Evolutionary conservation across 352 stramenopile genomes (phyloP).

Genomic region (Phytophthora meadii): DNA sequence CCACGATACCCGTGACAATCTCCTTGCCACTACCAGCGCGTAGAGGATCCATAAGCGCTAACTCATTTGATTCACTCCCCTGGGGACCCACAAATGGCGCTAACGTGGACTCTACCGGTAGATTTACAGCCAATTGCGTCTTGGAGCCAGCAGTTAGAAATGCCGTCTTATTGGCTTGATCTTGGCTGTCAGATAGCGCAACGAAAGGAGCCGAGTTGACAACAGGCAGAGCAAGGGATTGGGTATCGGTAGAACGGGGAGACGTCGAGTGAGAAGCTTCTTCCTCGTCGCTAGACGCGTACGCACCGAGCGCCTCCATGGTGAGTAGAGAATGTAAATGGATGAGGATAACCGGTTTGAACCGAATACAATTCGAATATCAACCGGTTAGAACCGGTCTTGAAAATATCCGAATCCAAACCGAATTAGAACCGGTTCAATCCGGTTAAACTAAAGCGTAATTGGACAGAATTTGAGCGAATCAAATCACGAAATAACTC

Average conservation of each 20-base stretch:
- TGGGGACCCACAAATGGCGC: constrained; percentile 58
- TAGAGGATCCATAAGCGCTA: constrained; percentile 34
- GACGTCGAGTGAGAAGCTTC: background rate
- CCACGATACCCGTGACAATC: constrained; percentile 80
- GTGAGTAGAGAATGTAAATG: background rate
- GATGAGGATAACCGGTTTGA: too few relatives aligned
- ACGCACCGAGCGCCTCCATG: constrained; percentile 59
- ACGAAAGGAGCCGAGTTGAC: constrained; percentile 71
- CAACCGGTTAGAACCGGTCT: too few relatives aligned
- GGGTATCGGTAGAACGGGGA: constrained; percentile 17
- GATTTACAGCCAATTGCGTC: constrained; percentile 62
- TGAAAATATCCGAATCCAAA: too few relatives aligned
- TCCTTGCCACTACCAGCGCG: constrained; percentile 68
- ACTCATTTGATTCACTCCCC: constrained; percentile 4
- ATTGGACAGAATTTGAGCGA: too few relatives aligned
- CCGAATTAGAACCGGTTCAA: too few relatives aligned
- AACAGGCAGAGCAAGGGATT: constrained; percentile 33
- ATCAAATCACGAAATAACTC: too few relatives aligned
- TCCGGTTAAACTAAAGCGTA: too few relatives aligned
- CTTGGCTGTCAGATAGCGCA: constrained; percentile 34
- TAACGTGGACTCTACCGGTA: constrained; percentile 72
- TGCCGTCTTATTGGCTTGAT: constrained; percentile 42
- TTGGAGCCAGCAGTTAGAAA: constrained; percentile 43
- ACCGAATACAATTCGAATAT: too few relatives aligned
- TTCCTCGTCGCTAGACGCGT: constrained; percentile 64